Base-by-base conservation (phyloP, 495 filamentous ascomycete species). In the Tuber microsphaerosporum region DNA sequence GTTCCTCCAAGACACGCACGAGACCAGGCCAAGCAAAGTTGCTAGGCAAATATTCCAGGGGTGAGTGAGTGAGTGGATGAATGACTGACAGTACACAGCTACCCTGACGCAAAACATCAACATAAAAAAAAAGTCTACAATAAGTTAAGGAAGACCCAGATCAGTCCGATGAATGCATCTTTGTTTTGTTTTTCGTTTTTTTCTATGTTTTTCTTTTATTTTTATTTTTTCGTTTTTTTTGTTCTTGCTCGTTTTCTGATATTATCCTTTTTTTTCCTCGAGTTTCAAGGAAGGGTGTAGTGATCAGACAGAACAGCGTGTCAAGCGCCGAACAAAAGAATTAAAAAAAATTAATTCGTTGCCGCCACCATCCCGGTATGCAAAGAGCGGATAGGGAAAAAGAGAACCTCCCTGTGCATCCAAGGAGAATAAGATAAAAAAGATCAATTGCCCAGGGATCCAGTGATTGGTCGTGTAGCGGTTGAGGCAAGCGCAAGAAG, bases 1-100 rank as follows among this genome's bases (percentile, higher is more conserved):
- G 69, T 39, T 34, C 71, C 69, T 56, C 74, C 75, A 74, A 78
- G 73, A 73, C 77, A 65, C 12, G 56, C 56, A 79, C 70, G 71
- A 79, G 76, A 75, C 76, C 72, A 65, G 69, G 17, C 56, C 45
- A 39, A 37, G 70, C 76, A 42, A 70, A 45, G 41, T 19, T 34
- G 56, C 56, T 65, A 19, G 56, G 56, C 14, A 31, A 65, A 34
- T 34, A 1, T 5, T 65, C 14, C 56, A 65, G 56, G 56, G 56
- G 56, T 65, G 56, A 65, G 56, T 34, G 51, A 65, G 26, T 9
- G 7, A 20, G 20, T 56, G 20, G 9, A 0, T n/a, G 16, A 46
- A 17, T 17, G 16, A 19, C 70, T 43, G 39, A 43, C 72, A 42
- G 34, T 26, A 56, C 39, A 69, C 48, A 46, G 22, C 31, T 56